A percentile compares a stretch with the other conserved stretches of the same genome.
phyloP scores from a whole-genome alignment of 2,329 filamentous ascomycete genomes.

The Camillea tinctor region DNA sequence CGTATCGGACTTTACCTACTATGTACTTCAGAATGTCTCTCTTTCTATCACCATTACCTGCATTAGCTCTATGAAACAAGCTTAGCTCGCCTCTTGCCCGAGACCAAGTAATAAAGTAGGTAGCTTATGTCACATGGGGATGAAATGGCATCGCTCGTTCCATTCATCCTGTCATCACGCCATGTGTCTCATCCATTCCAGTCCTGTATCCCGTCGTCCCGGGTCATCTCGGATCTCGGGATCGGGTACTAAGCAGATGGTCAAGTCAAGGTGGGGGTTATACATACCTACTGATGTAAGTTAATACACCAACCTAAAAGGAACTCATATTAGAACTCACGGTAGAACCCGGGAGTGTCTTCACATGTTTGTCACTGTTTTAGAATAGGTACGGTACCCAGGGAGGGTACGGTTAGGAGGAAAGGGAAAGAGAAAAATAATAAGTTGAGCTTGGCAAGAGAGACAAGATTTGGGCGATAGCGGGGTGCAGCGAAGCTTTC shows the following conservation, averaged over 20 bases:
- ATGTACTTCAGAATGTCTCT: neutral
- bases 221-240: neutral
- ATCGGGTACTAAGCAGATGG: neutral
- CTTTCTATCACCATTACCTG: neutral
- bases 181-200: no score
- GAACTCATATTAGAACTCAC: no score
- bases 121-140: neutral
- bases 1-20: no score
- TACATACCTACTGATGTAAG: no score
- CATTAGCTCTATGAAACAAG: neutral
- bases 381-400: neutral
- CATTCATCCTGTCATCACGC: neutral
- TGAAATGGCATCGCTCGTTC: neutral
- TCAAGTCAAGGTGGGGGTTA: neutral
- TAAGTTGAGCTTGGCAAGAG: neutral
- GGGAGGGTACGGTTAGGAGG: neutral
- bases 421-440: neutral
- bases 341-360: no score
- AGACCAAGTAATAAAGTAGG: neutral
- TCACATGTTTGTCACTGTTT: no score
- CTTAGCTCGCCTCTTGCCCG: neutral
- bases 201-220: neutral
- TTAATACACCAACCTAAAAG: no score
- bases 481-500: constrained; percentile 7
- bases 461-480: constrained; percentile 1